These are phyloP conservation scores for Ascocoryne sarcoides DNA, from an alignment of 2,329 filamentous ascomycete genomes.

Conservation along the genomic window DNA sequence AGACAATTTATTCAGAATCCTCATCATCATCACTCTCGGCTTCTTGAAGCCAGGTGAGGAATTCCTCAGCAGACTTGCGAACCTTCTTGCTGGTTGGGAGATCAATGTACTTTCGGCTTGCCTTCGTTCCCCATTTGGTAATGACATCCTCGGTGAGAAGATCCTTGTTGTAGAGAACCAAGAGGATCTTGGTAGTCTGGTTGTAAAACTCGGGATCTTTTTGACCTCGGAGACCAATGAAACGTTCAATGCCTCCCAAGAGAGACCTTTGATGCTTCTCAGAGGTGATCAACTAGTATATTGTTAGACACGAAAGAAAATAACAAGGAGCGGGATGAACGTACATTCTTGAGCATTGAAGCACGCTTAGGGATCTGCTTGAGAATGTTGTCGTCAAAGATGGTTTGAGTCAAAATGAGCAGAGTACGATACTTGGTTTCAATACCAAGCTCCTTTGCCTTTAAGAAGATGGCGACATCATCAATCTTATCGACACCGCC, in stretches of 20 bases:
- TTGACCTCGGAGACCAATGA: constrained; percentile 62
- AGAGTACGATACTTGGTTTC: constrained; percentile 91
- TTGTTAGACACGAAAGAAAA: constrained; percentile 10
- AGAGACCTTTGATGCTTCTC: constrained; percentile 95
- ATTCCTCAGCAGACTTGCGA: constrained; percentile 86
- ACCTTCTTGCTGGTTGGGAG: constrained; percentile 85
- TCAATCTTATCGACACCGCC: constrained; percentile 71
- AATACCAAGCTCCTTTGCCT: constrained; percentile 93
- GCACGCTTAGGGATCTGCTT: constrained; percentile 80
- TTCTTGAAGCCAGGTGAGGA: constrained; percentile 87
- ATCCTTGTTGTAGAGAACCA: constrained; percentile 82
- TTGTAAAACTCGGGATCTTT: constrained; percentile 71
- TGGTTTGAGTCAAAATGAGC: constrained; percentile 81
- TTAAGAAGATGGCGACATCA: constrained; percentile 87
- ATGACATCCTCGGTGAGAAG: constrained; percentile 81
- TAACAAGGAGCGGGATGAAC: constrained; percentile 19
- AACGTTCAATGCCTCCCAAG: constrained; percentile 88
- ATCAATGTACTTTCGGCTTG: constrained; percentile 98
- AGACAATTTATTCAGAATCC: constrained; percentile 43
- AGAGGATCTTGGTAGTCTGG: constrained; percentile 75
- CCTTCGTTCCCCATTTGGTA: constrained; percentile 85
- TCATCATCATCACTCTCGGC: constrained; percentile 69
- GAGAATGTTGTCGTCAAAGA: constrained; percentile 85
- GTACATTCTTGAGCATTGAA: constrained; percentile 78
- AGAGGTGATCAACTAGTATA: constrained; percentile 63